A percentile compares a stretch with the other conserved stretches of the same genome.
These are phyloP conservation scores for Iris macrosiphon DNA, from an alignment of 106 monocot genomes.

Conservation along the genomic window DNA sequence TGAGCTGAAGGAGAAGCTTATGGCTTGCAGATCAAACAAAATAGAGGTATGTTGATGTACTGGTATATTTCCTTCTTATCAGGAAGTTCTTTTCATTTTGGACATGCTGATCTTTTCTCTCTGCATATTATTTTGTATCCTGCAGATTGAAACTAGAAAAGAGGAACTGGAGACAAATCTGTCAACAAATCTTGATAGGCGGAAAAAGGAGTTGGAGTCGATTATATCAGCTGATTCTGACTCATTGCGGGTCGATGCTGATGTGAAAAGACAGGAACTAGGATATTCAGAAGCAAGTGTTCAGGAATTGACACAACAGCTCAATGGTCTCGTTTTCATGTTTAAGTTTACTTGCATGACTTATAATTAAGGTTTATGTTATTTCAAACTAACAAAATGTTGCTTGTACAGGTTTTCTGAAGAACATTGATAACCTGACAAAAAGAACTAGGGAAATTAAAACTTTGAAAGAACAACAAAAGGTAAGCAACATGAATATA, in stretches of 20 bases:
- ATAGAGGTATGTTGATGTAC: constrained; percentile 50
- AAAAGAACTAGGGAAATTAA: constrained; percentile 47
- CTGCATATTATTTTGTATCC: too few species aligned
- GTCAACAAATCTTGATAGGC: constrained; percentile 85
- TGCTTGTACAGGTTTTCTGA: constrained; percentile 30
- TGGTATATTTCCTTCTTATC: background rate
- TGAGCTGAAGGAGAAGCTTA: constrained; percentile 82
- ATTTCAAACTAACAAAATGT: background rate
- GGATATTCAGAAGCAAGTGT: constrained; percentile 46
- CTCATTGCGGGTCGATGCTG: constrained; percentile 43
- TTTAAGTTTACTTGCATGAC: background rate
- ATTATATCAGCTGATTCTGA: constrained; percentile 67
- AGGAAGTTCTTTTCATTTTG: background rate
- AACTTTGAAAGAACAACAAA: constrained; percentile 49
- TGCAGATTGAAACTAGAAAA: constrained; percentile 95
- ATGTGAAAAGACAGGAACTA: constrained; percentile 60
- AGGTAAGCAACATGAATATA: constrained; percentile 26
- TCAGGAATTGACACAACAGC: constrained; percentile 59
- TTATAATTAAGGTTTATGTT: too few species aligned
- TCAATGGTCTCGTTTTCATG: constrained; percentile 41
- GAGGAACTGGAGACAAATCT: constrained; percentile 95
- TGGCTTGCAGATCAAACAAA: constrained; percentile 72
- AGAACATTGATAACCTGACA: constrained; percentile 37
- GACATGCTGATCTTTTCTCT: background rate
- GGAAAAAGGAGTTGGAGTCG: constrained; percentile 76